Evolutionary conservation across 345 rosid genomes (phyloP).

Genomic region (Clausena lansium): DNA sequence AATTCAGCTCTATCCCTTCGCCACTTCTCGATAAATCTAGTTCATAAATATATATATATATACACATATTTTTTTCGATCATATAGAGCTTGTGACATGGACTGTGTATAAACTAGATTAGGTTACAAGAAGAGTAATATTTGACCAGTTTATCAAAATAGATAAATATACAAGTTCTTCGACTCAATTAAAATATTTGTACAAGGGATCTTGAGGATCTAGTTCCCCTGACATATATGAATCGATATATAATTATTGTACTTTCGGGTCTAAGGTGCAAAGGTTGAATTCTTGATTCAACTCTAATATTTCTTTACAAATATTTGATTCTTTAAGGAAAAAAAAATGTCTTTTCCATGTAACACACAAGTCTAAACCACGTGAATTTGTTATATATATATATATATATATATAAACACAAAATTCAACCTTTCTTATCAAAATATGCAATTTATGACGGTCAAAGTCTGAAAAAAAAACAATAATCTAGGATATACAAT

Average conservation of each 20-base stretch:
- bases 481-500: too few species aligned
- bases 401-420: too few species aligned
- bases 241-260: too few species aligned
- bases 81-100: background rate
- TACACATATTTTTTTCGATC: background rate
- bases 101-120: background rate
- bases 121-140: background rate
- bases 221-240: background rate
- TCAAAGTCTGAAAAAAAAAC: too few species aligned
- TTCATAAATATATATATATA: background rate
- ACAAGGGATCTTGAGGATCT: background rate
- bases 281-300: slow-evolving; percentile 1
- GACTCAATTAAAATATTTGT: background rate
- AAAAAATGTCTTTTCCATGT: too few species aligned
- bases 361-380: background rate
- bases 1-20: background rate
- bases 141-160: background rate
- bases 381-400: background rate
- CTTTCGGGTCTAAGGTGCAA: background rate
- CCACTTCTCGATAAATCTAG: background rate
- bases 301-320: background rate
- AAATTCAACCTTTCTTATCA: background rate
- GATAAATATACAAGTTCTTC: background rate
- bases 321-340: too few species aligned
- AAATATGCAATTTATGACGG: too few species aligned